These are phyloP conservation scores for Leccinum pachyderme DNA, from an alignment of 1,284 basidiomycete genomes.

Conservation along the genomic window DNA sequence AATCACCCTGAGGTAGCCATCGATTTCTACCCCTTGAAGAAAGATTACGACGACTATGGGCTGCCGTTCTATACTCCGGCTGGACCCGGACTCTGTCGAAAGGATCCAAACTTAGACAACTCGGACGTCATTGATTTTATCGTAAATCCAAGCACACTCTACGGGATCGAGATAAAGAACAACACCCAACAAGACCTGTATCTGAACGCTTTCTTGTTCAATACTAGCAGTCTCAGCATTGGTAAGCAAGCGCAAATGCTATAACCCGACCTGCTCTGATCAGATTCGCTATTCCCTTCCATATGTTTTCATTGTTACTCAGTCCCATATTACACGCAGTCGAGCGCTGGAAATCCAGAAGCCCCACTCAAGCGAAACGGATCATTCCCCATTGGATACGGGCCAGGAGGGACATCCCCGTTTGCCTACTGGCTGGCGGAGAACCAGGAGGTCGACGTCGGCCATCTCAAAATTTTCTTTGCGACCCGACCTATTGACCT, in stretches of 20 bases:
- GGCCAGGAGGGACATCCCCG: background rate
- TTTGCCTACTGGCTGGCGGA: background rate
- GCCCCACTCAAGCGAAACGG: background rate
- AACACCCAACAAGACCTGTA: constrained; percentile 20
- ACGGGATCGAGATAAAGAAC: constrained; percentile 22
- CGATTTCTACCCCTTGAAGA: constrained; percentile 16
- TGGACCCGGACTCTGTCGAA: constrained; percentile 7
- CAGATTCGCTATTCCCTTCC: background rate
- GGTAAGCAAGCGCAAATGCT: constrained; percentile 3
- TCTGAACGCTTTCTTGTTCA: constrained; percentile 25
- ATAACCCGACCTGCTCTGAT: background rate
- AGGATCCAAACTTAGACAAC: background rate
- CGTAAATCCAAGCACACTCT: constrained; percentile 6
- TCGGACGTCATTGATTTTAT: constrained; percentile 20
- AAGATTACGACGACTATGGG: constrained; percentile 11
- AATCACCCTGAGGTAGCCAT: constrained; percentile 1
- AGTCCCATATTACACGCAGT: constrained; percentile 17
- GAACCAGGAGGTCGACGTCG: background rate
- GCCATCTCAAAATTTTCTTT: constrained; percentile 1
- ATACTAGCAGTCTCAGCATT: constrained; percentile 17
- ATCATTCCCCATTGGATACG: background rate
- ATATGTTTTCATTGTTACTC: background rate
- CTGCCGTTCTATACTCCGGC: background rate
- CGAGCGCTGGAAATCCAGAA: background rate
- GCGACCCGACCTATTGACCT: background rate